phyloP scores from a whole-genome alignment of 2,329 filamentous ascomycete genomes.

The Fusarium floridanum region DNA sequence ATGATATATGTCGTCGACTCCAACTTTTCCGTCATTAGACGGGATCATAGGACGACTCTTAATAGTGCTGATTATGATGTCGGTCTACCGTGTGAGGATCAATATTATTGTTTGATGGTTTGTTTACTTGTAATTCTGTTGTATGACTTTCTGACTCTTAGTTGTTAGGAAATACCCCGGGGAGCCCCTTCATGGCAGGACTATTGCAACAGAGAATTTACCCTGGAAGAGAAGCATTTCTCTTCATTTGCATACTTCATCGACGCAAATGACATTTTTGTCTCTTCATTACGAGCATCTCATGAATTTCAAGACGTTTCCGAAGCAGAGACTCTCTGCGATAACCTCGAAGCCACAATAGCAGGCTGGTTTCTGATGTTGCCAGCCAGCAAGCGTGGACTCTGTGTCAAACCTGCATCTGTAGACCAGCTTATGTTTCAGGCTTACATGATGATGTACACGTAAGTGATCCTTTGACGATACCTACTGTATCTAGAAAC shows the following conservation, averaged over 20 bases:
- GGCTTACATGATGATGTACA: background rate
- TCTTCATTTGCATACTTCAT: background rate
- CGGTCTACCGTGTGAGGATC: background rate
- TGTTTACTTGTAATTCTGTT: background rate
- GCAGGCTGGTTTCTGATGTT: background rate
- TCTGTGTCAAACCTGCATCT: background rate
- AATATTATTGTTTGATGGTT: background rate
- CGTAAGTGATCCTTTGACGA: background rate
- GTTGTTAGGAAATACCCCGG: background rate
- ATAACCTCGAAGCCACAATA: background rate
- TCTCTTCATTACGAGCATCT: background rate
- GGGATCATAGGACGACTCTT: background rate
- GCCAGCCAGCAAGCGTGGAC: background rate
- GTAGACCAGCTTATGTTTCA: background rate
- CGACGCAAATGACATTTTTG: background rate
- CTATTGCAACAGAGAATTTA: background rate
- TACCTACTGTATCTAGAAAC: background rate
- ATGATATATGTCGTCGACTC: background rate
- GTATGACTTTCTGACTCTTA: background rate
- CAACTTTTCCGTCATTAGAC: background rate
- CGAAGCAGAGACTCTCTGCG: background rate
- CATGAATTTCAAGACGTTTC: background rate
- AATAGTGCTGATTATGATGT: background rate
- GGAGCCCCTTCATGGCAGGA: background rate
- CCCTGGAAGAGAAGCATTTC: background rate